Percentiles rank a stretch among this genome's conserved stretches.
Evolutionary conservation across 345 rosid genomes (phyloP).

Genomic region (Streptanthus diversifolius): DNA sequence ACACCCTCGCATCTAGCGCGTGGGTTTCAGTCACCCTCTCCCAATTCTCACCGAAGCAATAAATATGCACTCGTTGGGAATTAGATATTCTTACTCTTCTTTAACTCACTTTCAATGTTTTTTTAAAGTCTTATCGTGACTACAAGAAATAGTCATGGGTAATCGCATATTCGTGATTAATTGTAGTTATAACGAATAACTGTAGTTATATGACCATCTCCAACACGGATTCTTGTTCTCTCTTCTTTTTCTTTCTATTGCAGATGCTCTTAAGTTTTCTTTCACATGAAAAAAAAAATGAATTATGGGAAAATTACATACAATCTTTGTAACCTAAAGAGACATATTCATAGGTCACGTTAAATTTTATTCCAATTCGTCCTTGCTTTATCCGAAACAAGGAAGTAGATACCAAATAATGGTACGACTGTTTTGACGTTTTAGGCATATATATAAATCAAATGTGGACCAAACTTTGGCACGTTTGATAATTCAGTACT

Average conservation of each 20-base stretch:
- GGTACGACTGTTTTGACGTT: conserved; percentile 29
- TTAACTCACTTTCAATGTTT: conserved; percentile 11
- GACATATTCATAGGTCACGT: conserved; percentile 7
- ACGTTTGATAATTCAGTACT: background rate
- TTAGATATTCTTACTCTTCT: background rate
- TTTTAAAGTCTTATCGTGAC: background rate
- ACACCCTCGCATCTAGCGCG: conserved; percentile 11
- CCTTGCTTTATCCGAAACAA: background rate
- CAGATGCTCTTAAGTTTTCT: no score
- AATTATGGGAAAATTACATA: background rate
- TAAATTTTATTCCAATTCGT: conserved; percentile 11
- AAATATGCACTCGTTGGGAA: conserved; percentile 17
- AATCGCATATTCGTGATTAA: background rate
- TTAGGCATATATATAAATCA: background rate
- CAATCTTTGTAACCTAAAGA: background rate
- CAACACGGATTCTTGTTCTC: no score
- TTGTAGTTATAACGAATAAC: no score
- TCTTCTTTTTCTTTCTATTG: no score
- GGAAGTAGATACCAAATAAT: conserved; percentile 8
- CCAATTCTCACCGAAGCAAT: background rate
- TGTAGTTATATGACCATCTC: no score
- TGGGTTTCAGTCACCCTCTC: background rate
- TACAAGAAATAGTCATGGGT: background rate
- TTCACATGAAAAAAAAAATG: background rate
- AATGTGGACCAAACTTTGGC: conserved; percentile 18